Base-by-base conservation (phyloP, 1,284 basidiomycete genomes). In the Agaricales sp. region DNA sequence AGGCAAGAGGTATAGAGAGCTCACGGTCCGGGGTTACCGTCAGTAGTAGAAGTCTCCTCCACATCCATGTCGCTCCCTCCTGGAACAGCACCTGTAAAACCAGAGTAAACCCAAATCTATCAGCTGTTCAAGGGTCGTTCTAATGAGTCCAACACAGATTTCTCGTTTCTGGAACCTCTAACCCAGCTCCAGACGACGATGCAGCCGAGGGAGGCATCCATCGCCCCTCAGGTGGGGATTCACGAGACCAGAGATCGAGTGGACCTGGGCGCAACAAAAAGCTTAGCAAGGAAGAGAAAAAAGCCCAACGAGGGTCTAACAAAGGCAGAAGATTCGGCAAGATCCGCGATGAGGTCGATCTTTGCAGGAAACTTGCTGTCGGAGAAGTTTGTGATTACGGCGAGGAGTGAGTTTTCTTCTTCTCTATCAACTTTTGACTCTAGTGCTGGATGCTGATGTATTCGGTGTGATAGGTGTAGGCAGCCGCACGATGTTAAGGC, bases 401-500 rank as follows among this genome's bases (percentile, higher is more conserved):
- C 14, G 60, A 70, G 50, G 70, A 76, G 82, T 86, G 57, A 55
- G 79, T 72, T 2, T 13, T 11, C 49, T 51, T 26, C 12, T 47
- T 22, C 23, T 45, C 23, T 39, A 3, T 19, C 18, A 48, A 20
- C 26, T 48, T 18, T n/a, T 18, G 0, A 24, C 18, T 14, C 3
- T 21, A 3, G 30, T 35, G 30, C 30, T 35, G 30, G n/a, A n/a
- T 35, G n/a, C 30, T n/a, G n/a, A n/a, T n/a, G n/a, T n/a, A n/a
- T 3, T 47, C 14, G 23, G 46, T 19, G 20, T 44, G 4, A n/a
- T 54, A 89, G 85, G 50, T 97, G 94, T 60, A 78, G 82, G 26
- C 87, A 80, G 60, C 83, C 79, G 2, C 95, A 98, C 63, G 85
- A 92, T 57, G 70, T 94, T 52, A 58, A 70, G 2, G 72, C 69